These are phyloP conservation scores for Candida morakotiae DNA, from an alignment of 805 yeast species.

Conservation along the genomic window DNA sequence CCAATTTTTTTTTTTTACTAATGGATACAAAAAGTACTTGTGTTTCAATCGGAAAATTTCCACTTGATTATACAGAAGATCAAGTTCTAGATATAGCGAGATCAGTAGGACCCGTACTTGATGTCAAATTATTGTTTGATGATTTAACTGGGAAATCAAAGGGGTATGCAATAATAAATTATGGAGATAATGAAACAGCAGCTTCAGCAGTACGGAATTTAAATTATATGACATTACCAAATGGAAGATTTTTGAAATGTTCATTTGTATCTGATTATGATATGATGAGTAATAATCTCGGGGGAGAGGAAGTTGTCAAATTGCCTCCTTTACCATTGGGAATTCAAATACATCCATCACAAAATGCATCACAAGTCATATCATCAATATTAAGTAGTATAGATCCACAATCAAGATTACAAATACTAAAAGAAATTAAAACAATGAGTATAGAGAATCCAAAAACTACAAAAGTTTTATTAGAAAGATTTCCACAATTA, in stretches of 20 bases:
- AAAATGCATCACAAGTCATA: constrained; percentile 39
- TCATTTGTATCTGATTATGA: constrained; percentile 30
- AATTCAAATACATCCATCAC: constrained; percentile 36
- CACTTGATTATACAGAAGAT: constrained; percentile 90
- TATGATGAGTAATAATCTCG: background rate
- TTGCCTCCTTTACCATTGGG: constrained; percentile 41
- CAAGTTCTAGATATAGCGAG: constrained; percentile 83
- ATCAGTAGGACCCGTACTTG: constrained; percentile 84
- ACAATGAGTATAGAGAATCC: constrained; percentile 56
- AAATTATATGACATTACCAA: constrained; percentile 53
- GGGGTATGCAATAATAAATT: constrained; percentile 87
- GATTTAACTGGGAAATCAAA: constrained; percentile 85
- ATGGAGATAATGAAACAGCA: constrained; percentile 79
- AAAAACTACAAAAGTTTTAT: constrained; percentile 53
- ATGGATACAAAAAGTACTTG: constrained; percentile 14
- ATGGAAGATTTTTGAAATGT: constrained; percentile 67
- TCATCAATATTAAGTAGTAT: constrained; percentile 43
- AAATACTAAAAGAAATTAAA: constrained; percentile 54
- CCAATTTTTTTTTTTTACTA: background rate
- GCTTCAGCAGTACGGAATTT: constrained; percentile 86
- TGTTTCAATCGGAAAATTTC: constrained; percentile 82
- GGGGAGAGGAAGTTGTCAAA: constrained; percentile 17
- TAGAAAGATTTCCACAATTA: constrained; percentile 75
- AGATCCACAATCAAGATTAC: constrained; percentile 44
- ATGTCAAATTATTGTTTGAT: constrained; percentile 75